A percentile compares a stretch with the other conserved stretches of the same genome.
Conservation (phyloP, 768 basidiomycete species). For the Panaeolus papilionaceus region DNA sequence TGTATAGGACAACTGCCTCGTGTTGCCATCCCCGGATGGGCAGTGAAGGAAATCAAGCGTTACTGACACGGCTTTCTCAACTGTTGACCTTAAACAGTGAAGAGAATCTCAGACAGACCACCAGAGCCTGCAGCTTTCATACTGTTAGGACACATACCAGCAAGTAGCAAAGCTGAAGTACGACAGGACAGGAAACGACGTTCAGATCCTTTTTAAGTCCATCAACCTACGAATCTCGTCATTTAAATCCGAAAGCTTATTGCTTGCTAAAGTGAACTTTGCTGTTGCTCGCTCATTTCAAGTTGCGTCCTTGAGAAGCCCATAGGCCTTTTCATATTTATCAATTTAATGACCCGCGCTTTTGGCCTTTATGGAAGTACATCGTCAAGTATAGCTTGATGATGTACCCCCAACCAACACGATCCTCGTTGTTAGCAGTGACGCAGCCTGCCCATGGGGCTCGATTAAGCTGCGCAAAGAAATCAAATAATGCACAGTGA, state of each 20-base stretch:
- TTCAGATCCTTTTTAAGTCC: background rate
- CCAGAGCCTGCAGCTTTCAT: background rate
- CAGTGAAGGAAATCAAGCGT: background rate
- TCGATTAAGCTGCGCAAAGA: background rate
- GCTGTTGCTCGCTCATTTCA: background rate
- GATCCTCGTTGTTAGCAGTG: background rate
- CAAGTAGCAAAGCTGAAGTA: background rate
- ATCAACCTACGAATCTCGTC: background rate
- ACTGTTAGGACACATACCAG: background rate
- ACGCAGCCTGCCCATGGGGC: background rate
- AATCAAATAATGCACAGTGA: background rate
- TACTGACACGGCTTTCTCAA: background rate
- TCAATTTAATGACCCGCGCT: background rate
- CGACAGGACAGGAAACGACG: background rate
- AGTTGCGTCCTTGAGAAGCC: background rate
- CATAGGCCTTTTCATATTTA: background rate
- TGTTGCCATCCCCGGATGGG: constrained; percentile 2
- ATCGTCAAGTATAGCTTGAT: background rate
- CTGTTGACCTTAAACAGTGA: background rate
- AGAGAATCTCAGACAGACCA: background rate
- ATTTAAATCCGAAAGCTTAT: background rate
- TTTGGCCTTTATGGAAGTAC: background rate
- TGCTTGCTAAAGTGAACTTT: background rate
- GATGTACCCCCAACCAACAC: constrained; percentile 1
- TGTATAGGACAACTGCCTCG: background rate